Evolutionary conservation across 108 stramenopile species (phyloP), one percentile per base, ranked within the genome.

Genomic region (Poteriospumella lacustris): DNA sequence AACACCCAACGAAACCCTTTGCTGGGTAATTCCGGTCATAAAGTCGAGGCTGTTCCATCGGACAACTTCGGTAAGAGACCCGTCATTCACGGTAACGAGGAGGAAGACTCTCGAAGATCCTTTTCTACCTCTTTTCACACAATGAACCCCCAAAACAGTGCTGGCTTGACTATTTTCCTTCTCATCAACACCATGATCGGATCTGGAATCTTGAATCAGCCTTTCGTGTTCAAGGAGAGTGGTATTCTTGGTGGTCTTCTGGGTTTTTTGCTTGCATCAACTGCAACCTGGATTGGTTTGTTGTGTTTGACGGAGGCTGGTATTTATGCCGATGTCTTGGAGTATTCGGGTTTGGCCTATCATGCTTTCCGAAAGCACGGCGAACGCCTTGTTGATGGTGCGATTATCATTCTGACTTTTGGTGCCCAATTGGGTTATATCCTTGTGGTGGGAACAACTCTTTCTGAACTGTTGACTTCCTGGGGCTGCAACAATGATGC

Each of bases 131-230:
- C 60, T 12, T 64, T 64, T 64, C 28, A 34, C 24, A 34, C 29
- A 24, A 12, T 64, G 9, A 19, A 64, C 36, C 60, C 60, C 3
- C 15, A 79, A 24, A 81, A 81, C 72, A 40, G 68, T 29, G 72
- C 40, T 38, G 31, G 15, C n/a, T 31, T 81, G 15, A 80, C 80
- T 19, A 79, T 78, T 0, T 15, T 79, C 36, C 78, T 80, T 1
- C 56, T 80, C 26, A 38, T 80, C 2, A 80, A 79, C 36, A 75
- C 78, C n/a, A 79, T 79, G 79, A 68, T 79, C 5, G 79, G 79
- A 2, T 72, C 68, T 3, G 79, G 79, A 1, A 79, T 79, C 39
- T 75, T 79, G 26, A 78, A 78, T 19, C 28, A 77, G 38, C 72
- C 78, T 29, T 78, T 77, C 69, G 80, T 80, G 72, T 80, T 80